Conservation (phyloP, 2,329 filamentous ascomycete genomes). For the Metarhizium sp. region DNA sequence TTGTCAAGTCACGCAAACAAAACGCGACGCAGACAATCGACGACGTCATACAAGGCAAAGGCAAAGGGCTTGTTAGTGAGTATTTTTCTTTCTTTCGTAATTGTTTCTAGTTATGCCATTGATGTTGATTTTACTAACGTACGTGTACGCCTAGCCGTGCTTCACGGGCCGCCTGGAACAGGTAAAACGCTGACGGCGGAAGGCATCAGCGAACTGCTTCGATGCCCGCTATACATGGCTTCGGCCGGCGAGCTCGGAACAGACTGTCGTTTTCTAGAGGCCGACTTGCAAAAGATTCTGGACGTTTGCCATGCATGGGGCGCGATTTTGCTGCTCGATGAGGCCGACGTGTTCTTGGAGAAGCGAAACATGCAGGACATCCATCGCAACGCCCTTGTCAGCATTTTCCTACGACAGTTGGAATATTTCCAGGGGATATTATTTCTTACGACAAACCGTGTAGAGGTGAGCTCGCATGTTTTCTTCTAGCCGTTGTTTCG, state of each 20-base stretch:
- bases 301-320: slow-evolving; percentile 83
- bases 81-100: slow-evolving; percentile 4
- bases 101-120: neutral
- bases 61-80: slow-evolving; percentile 66
- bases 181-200: slow-evolving; percentile 86
- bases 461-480: slow-evolving; percentile 39
- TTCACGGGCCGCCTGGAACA: slow-evolving; percentile 79
- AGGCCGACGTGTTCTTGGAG: slow-evolving; percentile 78
- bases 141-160: slow-evolving; percentile 38
- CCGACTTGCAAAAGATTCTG: slow-evolving; percentile 71
- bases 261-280: slow-evolving; percentile 63
- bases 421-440: slow-evolving; percentile 91
- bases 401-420: slow-evolving; percentile 75
- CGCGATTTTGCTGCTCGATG: slow-evolving; percentile 75
- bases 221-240: slow-evolving; percentile 75
- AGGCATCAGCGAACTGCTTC: slow-evolving; percentile 73
- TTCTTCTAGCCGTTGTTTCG: neutral
- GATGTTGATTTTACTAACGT: slow-evolving; percentile 9
- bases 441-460: slow-evolving; percentile 82
- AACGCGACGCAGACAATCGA: slow-evolving; percentile 75
- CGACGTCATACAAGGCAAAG: slow-evolving; percentile 75
- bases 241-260: slow-evolving; percentile 76
- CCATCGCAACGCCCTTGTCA: slow-evolving; percentile 76
- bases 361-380: slow-evolving; percentile 76
- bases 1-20: slow-evolving; percentile 78